Conservation (phyloP, 441 rosid genomes). For the Manihot esculenta region DNA sequence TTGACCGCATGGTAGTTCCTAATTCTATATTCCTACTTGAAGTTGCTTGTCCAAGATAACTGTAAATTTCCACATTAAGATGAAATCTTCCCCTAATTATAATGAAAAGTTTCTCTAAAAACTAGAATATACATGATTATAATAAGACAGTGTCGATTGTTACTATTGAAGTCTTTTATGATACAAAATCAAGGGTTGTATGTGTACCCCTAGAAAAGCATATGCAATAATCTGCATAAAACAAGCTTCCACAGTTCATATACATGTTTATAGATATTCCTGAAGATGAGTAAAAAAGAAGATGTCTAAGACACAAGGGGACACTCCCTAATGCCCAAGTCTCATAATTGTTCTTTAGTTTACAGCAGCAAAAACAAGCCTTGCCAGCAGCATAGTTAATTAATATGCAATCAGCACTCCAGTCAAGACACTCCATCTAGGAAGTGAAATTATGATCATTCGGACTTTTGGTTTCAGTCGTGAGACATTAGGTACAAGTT, state of each 20-base stretch:
- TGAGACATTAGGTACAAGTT: slow-evolving; percentile 9
- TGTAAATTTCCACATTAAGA: background rate
- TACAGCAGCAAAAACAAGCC: slow-evolving; percentile 20
- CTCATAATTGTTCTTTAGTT: slow-evolving; percentile 15
- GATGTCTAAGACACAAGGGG: slow-evolving; percentile 16
- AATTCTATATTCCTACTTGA: background rate
- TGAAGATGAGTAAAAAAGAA: slow-evolving; percentile 10
- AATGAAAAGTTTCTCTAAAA: background rate
- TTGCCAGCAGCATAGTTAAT: slow-evolving; percentile 13
- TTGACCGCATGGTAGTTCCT: background rate
- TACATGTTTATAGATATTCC: slow-evolving; percentile 18
- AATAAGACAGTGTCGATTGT: slow-evolving; percentile 10
- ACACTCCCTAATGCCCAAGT: slow-evolving; percentile 17
- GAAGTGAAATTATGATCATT: slow-evolving; percentile 12
- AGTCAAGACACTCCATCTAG: slow-evolving; percentile 23
- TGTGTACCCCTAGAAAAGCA: slow-evolving; percentile 14
- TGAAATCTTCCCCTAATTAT: background rate
- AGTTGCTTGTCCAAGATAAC: slow-evolving; percentile 1
- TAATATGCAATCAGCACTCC: slow-evolving; percentile 14
- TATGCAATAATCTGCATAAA: slow-evolving; percentile 7
- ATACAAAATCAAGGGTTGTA: slow-evolving; percentile 27
- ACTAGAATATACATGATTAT: background rate
- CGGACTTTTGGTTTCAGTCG: slow-evolving; percentile 16
- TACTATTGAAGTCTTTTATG: slow-evolving; percentile 21
- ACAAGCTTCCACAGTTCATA: slow-evolving; percentile 16